Evolutionary conservation across 768 basidiomycete species (phyloP), one percentile per base, ranked within the genome.

Genomic region (Kwoniella dendrophila): DNA sequence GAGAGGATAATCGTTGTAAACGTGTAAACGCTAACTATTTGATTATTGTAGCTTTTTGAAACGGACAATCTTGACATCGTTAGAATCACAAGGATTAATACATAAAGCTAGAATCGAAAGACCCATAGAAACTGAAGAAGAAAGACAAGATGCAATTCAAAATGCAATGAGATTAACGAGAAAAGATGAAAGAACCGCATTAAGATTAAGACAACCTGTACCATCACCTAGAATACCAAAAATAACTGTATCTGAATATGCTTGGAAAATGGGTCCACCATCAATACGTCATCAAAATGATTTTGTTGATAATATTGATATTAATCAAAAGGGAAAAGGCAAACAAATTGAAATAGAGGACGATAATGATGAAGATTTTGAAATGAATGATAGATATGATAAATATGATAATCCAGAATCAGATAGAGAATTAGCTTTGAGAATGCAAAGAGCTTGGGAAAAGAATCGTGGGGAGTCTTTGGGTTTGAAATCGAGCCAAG

Each of bases 21-120:
- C 18, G 36, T 38, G 36, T 8, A 8, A 26, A 4, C 2, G 22
- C 16, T 26, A 2, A 51, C n/a, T 16, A n/a, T 5, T 51, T 16
- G 10, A 2, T 40, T 1, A 20, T 3, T 60, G 32, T 54, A 75
- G 71, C 38, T 72, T 67, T 49, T 53, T 73, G 22, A 75, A 73
- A 52, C 22, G 29, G 10, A 60, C 57, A 30, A 59, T 75, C 20
- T 70, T 75, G 33, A 43, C 59, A 18, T 54, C 63, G 1, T 66
- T 75, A 14, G 74, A 73, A 61, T 55, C 47, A 6, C 68, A 62
- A 43, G 60, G 63, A 6, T 61, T 75, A 40, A 63, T 75, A 26
- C 65, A 65, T 32, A 72, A 69, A 52, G 40, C 52, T 11, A 32
- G 36, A 1, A 34, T 57, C 5, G 36, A 52, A 12, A 34, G 63